phyloP scores from a whole-genome alignment of 2,329 filamentous ascomycete genomes.

The Fusarium sp. region DNA sequence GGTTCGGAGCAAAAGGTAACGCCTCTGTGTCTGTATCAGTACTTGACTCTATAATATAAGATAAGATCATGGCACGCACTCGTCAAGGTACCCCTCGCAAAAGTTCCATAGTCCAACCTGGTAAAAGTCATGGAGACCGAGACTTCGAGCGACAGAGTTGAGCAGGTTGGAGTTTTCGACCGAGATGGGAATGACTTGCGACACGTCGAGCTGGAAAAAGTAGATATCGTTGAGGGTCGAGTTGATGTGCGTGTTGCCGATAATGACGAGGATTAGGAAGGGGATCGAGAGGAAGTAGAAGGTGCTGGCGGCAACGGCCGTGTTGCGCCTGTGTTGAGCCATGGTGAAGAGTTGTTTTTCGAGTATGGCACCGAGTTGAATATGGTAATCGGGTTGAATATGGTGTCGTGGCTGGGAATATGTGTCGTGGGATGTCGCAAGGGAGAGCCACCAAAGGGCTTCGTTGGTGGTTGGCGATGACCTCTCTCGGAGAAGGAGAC shows the following conservation, averaged over 20 bases:
- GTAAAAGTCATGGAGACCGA: constrained; percentile 95
- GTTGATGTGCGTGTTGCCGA: constrained; percentile 77
- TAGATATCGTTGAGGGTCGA: constrained; percentile 76
- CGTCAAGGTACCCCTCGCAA: constrained; percentile 84
- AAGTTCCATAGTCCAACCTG: constrained; percentile 92
- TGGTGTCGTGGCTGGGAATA: background rate
- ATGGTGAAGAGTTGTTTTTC: constrained; percentile 23
- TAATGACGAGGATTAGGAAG: constrained; percentile 82
- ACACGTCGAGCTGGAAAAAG: constrained; percentile 86
- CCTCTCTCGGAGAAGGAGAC: background rate
- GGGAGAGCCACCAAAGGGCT: constrained; percentile 15
- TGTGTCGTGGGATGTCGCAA: background rate
- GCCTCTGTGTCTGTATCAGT: constrained; percentile 63
- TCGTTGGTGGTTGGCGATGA: constrained; percentile 22
- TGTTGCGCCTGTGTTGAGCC: constrained; percentile 61
- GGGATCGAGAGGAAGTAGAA: constrained; percentile 80
- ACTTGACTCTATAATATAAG: background rate
- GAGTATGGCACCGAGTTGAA: background rate
- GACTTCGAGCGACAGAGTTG: constrained; percentile 86
- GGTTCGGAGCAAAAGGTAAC: constrained; percentile 82
- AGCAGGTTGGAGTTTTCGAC: constrained; percentile 80
- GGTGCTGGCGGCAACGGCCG: constrained; percentile 73
- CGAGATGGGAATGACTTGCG: constrained; percentile 80
- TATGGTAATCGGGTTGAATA: background rate
- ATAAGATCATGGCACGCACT: constrained; percentile 52